Conservation (phyloP, 441 rosid species). For the Mallotus repandus region DNA sequence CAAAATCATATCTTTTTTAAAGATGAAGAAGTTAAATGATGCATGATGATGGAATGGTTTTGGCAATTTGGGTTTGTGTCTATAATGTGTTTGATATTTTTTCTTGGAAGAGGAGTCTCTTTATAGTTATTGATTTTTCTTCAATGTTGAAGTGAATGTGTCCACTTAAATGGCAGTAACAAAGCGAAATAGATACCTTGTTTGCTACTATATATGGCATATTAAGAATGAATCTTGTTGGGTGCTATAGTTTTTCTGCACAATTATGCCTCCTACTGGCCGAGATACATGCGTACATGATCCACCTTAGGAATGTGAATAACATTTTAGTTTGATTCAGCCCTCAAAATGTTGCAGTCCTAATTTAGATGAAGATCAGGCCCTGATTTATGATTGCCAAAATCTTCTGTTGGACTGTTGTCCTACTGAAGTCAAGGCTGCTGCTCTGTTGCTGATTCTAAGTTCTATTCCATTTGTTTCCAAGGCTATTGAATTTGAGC, state of each 20-base stretch:
- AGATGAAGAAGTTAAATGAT: background rate
- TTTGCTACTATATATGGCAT: too few relatives aligned
- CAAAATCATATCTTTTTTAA: background rate
- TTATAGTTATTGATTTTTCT: too few relatives aligned
- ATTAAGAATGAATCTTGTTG: too few relatives aligned
- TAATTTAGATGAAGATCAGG: background rate
- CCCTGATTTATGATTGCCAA: background rate
- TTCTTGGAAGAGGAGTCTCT: conserved; percentile 17
- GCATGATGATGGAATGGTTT: background rate
- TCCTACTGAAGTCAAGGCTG: background rate
- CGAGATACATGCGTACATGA: background rate
- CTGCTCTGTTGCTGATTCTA: too few relatives aligned
- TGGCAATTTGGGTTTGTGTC: conserved; percentile 4
- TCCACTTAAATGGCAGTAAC: too few relatives aligned
- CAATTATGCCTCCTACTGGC: background rate
- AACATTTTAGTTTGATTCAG: background rate
- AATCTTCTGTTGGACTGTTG: background rate
- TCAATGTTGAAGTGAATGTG: too few relatives aligned
- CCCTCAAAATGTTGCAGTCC: background rate
- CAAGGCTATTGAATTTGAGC: background rate
- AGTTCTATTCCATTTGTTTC: too few relatives aligned
- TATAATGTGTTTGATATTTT: conserved; percentile 45
- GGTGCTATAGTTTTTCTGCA: background rate
- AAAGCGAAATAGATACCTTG: too few relatives aligned
- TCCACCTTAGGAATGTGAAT: background rate